These are phyloP conservation scores for Erigeron canadensis DNA, from an alignment of 129 eudicot genomes.

Conservation along the genomic window DNA sequence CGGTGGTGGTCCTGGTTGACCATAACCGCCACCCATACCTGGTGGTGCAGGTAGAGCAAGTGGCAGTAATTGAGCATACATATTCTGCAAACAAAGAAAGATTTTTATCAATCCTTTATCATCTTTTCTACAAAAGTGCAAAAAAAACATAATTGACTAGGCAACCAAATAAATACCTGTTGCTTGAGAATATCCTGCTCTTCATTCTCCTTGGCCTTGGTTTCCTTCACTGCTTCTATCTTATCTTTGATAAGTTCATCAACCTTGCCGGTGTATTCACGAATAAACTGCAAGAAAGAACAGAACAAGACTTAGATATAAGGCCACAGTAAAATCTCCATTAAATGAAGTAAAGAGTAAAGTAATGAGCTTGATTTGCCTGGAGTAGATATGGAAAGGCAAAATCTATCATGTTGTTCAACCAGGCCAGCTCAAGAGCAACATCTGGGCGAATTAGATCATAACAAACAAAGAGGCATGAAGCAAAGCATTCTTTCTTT, in stretches of 20 bases:
- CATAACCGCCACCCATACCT: conserved; percentile 64
- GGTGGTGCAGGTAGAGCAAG: conserved; percentile 89
- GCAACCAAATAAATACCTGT: conserved; percentile 42
- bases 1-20: conserved; percentile 50
- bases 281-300: conserved; percentile 59
- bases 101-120: background rate
- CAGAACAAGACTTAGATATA: background rate
- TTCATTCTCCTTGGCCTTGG: conserved; percentile 76
- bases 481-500: conserved; percentile 98
- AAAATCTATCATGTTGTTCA: conserved; percentile 93
- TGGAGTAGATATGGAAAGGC: conserved; percentile 98
- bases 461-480: conserved; percentile 91
- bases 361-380: conserved; percentile 33
- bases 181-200: conserved; percentile 78
- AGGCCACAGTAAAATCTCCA: background rate
- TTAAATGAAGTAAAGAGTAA: conserved; percentile 1
- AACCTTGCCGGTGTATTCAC: conserved; percentile 87
- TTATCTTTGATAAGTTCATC: conserved; percentile 78
- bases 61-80: conserved; percentile 83
- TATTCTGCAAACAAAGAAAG: conserved; percentile 55
- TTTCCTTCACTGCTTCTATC: conserved; percentile 66
- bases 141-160: background rate
- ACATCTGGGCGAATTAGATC: conserved; percentile 91
- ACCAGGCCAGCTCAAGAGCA: conserved; percentile 97
- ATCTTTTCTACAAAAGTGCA: background rate